phyloP scores from a whole-genome alignment of 1,284 basidiomycete genomes.

The Leccinum insolens region DNA sequence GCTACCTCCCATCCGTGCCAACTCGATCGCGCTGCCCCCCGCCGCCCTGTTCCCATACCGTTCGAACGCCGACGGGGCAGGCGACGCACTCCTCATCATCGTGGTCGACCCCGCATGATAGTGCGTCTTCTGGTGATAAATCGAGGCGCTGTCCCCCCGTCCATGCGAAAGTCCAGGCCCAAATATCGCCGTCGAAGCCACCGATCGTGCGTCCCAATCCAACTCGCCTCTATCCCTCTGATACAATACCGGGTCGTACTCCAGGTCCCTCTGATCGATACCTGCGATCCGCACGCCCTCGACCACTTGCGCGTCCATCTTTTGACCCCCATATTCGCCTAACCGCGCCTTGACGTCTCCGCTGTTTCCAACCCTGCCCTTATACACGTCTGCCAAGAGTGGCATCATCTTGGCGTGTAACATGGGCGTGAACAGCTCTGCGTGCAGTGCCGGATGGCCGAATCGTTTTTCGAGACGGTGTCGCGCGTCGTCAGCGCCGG shows the following conservation, averaged over 20 bases:
- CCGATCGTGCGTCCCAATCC: constrained; percentile 78
- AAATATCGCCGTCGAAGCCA: constrained; percentile 62
- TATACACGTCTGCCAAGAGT: constrained; percentile 72
- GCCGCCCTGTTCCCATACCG: constrained; percentile 55
- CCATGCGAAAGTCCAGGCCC: constrained; percentile 39
- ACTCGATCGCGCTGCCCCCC: constrained; percentile 51
- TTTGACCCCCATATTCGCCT: constrained; percentile 75
- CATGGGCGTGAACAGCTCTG: constrained; percentile 86
- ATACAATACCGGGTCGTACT: constrained; percentile 76
- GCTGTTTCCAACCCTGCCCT: constrained; percentile 67
- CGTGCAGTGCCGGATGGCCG: constrained; percentile 81
- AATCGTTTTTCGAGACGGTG: constrained; percentile 82
- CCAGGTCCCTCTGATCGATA: constrained; percentile 73
- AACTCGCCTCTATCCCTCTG: constrained; percentile 76
- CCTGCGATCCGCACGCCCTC: constrained; percentile 80
- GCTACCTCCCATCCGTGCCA: constrained; percentile 44
- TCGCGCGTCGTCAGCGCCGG: constrained; percentile 65
- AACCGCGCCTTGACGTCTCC: constrained; percentile 53
- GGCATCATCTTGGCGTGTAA: constrained; percentile 84
- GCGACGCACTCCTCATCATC: constrained; percentile 40
- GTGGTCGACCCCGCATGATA: constrained; percentile 41
- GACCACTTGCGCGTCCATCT: constrained; percentile 69
- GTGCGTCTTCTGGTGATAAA: constrained; percentile 45
- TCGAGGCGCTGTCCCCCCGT: constrained; percentile 37
- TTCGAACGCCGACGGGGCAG: constrained; percentile 51